phyloP scores from a whole-genome alignment of 179 eudicot species.

The Beta macrorhiza region DNA sequence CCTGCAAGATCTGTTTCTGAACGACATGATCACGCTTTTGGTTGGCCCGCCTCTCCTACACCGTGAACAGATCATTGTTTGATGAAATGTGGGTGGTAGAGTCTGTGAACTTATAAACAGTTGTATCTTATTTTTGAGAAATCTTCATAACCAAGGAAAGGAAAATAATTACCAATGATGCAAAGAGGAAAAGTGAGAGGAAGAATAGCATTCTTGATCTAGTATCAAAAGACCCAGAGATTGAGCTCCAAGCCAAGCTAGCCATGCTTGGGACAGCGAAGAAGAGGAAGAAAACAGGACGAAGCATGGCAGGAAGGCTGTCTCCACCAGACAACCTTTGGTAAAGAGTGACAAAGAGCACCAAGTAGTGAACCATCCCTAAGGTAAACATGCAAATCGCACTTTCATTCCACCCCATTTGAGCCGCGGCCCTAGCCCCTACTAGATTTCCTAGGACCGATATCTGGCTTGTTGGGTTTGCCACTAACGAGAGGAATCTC shows the following conservation, averaged over 20 bases:
- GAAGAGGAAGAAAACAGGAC: constrained; percentile 72
- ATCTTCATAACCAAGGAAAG: background rate
- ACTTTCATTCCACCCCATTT: constrained; percentile 66
- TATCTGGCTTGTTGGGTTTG: constrained; percentile 73
- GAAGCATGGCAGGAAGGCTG: constrained; percentile 52
- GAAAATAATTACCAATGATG: constrained; percentile 51
- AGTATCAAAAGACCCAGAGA: constrained; percentile 49
- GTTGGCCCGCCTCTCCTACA: background rate
- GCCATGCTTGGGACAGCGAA: constrained; percentile 78
- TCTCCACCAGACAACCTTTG: constrained; percentile 55
- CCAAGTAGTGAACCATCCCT: constrained; percentile 61
- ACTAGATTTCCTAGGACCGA: constrained; percentile 74
- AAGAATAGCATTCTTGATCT: constrained; percentile 71
- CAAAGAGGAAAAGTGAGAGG: constrained; percentile 71
- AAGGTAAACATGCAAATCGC: constrained; percentile 63
- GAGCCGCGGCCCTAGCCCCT: constrained; percentile 58
- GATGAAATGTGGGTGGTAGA: background rate
- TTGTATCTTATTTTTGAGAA: background rate
- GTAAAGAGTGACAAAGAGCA: constrained; percentile 67
- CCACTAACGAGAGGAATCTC: constrained; percentile 55
- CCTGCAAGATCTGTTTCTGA: background rate
- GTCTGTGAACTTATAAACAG: background rate
- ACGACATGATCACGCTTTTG: background rate
- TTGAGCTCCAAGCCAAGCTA: constrained; percentile 71
- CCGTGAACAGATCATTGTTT: background rate